Evolutionary conservation across 257 asterid species (phyloP).

Genomic region (Penstemon eatonii): DNA sequence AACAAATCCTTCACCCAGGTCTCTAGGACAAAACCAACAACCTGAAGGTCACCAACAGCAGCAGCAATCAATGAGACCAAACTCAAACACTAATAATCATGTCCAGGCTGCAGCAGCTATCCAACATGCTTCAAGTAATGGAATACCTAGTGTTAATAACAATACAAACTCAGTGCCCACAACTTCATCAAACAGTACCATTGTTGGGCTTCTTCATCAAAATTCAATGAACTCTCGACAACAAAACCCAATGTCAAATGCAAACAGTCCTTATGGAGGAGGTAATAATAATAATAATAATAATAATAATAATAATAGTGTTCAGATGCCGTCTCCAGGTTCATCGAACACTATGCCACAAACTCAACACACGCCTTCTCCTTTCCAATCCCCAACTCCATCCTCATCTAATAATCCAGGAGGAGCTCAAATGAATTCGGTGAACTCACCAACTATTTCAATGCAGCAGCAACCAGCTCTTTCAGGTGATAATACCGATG

Average conservation of each 20-base stretch:
- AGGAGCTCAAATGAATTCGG: constrained; percentile 48
- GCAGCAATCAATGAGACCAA: constrained; percentile 55
- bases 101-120: constrained; percentile 42
- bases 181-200: constrained; percentile 46
- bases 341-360: constrained; percentile 58
- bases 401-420: constrained; percentile 68
- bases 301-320: constrained; percentile 21
- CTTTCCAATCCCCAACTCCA: constrained; percentile 71
- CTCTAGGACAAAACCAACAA: constrained; percentile 64
- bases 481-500: constrained; percentile 56
- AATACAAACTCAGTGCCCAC: constrained; percentile 44
- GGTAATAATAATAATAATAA: too few relatives aligned
- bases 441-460: constrained; percentile 56
- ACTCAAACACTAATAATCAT: constrained; percentile 51
- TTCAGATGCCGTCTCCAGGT: constrained; percentile 75
- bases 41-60: constrained; percentile 59
- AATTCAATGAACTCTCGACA: constrained; percentile 75
- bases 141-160: constrained; percentile 47
- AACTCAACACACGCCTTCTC: constrained; percentile 53
- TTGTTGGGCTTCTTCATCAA: constrained; percentile 64
- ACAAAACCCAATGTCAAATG: constrained; percentile 45
- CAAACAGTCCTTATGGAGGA: constrained; percentile 55
- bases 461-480: constrained; percentile 56
- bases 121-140: constrained; percentile 56
- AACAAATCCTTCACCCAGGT: constrained; percentile 54